These are phyloP conservation scores for Starmerella davenportii DNA, from an alignment of 805 yeast genomes.

Conservation along the genomic window DNA sequence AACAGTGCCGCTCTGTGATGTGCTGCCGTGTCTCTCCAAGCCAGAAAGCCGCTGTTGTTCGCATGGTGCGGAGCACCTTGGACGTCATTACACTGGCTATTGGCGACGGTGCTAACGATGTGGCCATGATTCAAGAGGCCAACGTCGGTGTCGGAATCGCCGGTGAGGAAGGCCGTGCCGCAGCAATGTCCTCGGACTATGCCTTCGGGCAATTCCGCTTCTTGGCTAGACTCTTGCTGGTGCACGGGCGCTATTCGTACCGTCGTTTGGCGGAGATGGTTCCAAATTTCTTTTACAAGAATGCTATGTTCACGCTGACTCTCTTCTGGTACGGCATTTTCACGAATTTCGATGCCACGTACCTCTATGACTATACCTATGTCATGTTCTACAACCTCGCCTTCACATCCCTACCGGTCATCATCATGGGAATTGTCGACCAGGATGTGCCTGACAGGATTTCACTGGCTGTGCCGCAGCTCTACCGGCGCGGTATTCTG, in stretches of 20 bases:
- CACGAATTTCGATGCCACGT: conserved; percentile 55
- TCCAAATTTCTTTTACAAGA: conserved; percentile 66
- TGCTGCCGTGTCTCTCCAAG: conserved; percentile 80
- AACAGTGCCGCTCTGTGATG: conserved; percentile 57
- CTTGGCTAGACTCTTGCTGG: conserved; percentile 44
- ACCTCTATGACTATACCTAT: conserved; percentile 59
- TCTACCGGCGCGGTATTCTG: conserved; percentile 51
- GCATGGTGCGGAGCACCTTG: conserved; percentile 44
- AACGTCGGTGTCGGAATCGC: conserved; percentile 75
- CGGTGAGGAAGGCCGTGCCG: conserved; percentile 77
- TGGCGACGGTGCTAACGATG: conserved; percentile 81
- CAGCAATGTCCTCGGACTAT: conserved; percentile 73
- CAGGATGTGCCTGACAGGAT: conserved; percentile 59
- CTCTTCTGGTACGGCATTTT: conserved; percentile 65
- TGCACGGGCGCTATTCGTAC: conserved; percentile 74
- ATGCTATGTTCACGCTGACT: conserved; percentile 54
- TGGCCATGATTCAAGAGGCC: conserved; percentile 77
- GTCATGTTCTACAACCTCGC: conserved; percentile 69
- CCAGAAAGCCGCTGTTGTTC: conserved; percentile 62
- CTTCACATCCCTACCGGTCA: conserved; percentile 65
- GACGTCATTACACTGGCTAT: conserved; percentile 65
- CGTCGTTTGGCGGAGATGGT: conserved; percentile 60
- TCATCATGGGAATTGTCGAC: conserved; percentile 53
- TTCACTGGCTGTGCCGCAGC: conserved; percentile 50
- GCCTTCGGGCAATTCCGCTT: conserved; percentile 67